Conservation (phyloP, 2,329 filamentous ascomycete genomes). For the Trichoderma oligosporum region DNA sequence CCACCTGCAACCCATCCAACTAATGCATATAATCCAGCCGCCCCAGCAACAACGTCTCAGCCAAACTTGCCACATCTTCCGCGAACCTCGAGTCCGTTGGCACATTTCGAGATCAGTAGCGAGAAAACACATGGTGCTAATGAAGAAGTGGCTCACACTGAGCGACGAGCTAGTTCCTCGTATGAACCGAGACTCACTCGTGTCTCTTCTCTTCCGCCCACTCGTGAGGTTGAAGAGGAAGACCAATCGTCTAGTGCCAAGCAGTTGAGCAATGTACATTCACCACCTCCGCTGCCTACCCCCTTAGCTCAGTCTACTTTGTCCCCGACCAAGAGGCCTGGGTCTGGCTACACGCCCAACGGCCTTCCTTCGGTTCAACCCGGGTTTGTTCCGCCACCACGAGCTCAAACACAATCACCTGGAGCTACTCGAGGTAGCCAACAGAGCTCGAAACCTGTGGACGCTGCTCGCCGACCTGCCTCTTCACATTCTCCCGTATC, state of each 20-base stretch:
- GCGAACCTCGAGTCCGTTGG: slow-evolving; percentile 62
- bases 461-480: slow-evolving; percentile 52
- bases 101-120: slow-evolving; percentile 56
- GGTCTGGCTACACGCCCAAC: slow-evolving; percentile 50
- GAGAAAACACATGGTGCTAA: slow-evolving; percentile 35
- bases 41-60: slow-evolving; percentile 37
- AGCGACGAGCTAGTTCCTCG: slow-evolving; percentile 50
- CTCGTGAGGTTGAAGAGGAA: slow-evolving; percentile 58
- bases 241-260: slow-evolving; percentile 25
- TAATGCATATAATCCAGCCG: slow-evolving; percentile 40
- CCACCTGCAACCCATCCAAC: slow-evolving; percentile 40
- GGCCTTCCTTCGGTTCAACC: slow-evolving; percentile 30
- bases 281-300: slow-evolving; percentile 26
- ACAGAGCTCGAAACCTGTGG: slow-evolving; percentile 32
- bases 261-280: slow-evolving; percentile 28
- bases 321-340: slow-evolving; percentile 54
- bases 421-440: slow-evolving; percentile 43
- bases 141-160: slow-evolving; percentile 40
- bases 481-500: slow-evolving; percentile 48
- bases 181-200: slow-evolving; percentile 54
- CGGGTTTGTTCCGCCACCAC: slow-evolving; percentile 53
- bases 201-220: slow-evolving; percentile 57
- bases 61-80: slow-evolving; percentile 56
- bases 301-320: slow-evolving; percentile 41
- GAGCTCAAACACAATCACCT: slow-evolving; percentile 62